Base-by-base conservation (phyloP, 2,329 filamentous ascomycete genomes). In the Alternaria sp. region DNA sequence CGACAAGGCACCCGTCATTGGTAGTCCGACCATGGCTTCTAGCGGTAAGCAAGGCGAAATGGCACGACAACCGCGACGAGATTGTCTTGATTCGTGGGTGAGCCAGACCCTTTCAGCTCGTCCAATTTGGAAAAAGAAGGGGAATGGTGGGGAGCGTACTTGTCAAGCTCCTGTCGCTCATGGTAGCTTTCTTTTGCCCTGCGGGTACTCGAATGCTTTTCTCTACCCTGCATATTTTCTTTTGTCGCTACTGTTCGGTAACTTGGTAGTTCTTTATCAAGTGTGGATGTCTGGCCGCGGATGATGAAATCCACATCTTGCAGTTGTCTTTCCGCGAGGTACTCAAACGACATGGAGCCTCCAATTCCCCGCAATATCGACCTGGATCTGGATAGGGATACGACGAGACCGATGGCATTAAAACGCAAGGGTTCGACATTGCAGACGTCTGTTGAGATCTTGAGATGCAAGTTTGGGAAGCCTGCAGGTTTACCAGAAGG, bases 391-490 rank as follows among this genome's bases (percentile, higher is more conserved):
- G 59, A 64, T 42, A 64, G 61, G 44, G 41, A 63, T 18, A 46
- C 12, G 11, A 49, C 52, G 36, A 51, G 57, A 8, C 44, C 64
- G 22, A 56, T 52, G 5, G 42, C 52, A 2, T 55, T 67, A 42
- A 54, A 57, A 44, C 66, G 66, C 32, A 74, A 67, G 59, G 64
- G 60, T 26, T 69, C 73, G 6, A 74, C 69, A 51, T 54, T 77
- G 7, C 72, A 76, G 30, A 74, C 68, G 6, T 66, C 72, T 14
- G 62, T 78, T 26, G 72, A 78, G 42, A 70, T 78, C 3, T 51
- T 76, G 44, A 71, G 57, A 49, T 77, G 73, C 53, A 71, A 68
- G 41, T 60, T 76, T 32, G 73, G 64, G n/a, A 75, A 65, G 39
- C 62, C 68, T 26, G 60, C 58, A 28, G 57, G 63, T 11, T 42